Conservation (phyloP, 1,284 basidiomycete species). For the Naganishia sp. region DNA sequence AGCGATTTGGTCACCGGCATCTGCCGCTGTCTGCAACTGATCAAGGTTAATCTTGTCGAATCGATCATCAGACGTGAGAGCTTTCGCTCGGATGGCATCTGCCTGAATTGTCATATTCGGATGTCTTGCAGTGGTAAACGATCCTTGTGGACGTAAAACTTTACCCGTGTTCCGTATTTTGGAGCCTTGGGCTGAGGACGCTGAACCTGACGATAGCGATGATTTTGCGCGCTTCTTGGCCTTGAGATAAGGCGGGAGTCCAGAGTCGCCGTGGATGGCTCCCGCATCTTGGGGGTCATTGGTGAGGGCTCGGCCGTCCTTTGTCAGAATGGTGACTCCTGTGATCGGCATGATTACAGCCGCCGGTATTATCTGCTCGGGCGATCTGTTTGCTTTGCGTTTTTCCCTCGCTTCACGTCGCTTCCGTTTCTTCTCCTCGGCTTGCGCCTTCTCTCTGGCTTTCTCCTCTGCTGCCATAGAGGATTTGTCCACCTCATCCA, state of each 20-base stretch:
- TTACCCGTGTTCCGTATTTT: conserved; percentile 11
- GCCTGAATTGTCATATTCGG: conserved; percentile 14
- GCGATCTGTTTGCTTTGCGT: conserved; percentile 1
- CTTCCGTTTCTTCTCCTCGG: conserved; percentile 9
- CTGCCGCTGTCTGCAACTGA: conserved; percentile 27
- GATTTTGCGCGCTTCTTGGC: not conserved
- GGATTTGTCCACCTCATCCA: no score
- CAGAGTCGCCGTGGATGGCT: not conserved
- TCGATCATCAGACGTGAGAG: conserved; percentile 19
- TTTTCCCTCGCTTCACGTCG: conserved; percentile 5
- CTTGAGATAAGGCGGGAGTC: no score
- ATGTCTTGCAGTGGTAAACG: conserved; percentile 28
- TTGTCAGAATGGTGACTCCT: conserved; percentile 8
- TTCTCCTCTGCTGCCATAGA: not conserved
- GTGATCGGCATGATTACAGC: conserved; percentile 24
- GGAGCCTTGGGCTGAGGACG: not conserved
- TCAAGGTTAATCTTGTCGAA: conserved; percentile 21
- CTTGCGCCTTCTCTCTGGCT: not conserved
- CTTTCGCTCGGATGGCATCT: conserved; percentile 12
- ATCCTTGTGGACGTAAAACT: conserved; percentile 21
- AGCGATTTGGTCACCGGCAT: conserved; percentile 29
- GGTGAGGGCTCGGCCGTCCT: conserved; percentile 8
- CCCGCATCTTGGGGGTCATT: not conserved
- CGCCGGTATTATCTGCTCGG: conserved; percentile 12
- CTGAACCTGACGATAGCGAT: not conserved